These are phyloP conservation scores for Aspergillus sp. DNA, from an alignment of 2,329 filamentous ascomycete genomes.

Conservation along the genomic window DNA sequence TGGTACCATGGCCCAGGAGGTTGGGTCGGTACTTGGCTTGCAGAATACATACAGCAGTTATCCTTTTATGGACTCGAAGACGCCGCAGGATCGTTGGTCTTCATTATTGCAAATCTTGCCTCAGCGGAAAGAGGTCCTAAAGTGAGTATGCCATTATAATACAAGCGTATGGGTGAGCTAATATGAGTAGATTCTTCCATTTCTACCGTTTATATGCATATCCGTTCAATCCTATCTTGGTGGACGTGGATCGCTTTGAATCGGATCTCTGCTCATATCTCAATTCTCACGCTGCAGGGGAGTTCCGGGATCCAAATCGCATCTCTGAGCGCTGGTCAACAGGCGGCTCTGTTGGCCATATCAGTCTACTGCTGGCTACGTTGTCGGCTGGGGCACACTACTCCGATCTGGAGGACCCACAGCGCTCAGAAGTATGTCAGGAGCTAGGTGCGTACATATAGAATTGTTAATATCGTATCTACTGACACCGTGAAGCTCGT, in stretches of 20 bases:
- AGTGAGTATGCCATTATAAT: constrained; percentile 9
- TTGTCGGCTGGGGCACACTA: constrained; percentile 26
- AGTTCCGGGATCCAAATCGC: constrained; percentile 12
- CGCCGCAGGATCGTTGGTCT: constrained; percentile 20
- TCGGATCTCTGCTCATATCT: constrained; percentile 23
- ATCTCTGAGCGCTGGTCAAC: constrained; percentile 20
- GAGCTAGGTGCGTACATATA: constrained; percentile 14
- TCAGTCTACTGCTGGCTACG: constrained; percentile 24
- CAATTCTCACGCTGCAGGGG: constrained; percentile 17
- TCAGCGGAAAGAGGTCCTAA: constrained; percentile 19
- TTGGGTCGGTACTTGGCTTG: constrained; percentile 24
- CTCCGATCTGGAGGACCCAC: constrained; percentile 21
- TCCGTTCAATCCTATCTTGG: constrained; percentile 26
- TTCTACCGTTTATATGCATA: constrained; percentile 22
- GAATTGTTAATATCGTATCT: background rate
- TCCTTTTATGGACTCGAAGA: constrained; percentile 23
- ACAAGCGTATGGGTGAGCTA: background rate
- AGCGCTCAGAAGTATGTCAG: constrained; percentile 18
- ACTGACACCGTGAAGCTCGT: constrained; percentile 12
- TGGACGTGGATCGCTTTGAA: constrained; percentile 26
- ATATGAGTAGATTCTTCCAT: constrained; percentile 21
- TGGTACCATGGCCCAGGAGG: constrained; percentile 20
- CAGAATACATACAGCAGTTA: constrained; percentile 26
- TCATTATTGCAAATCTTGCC: constrained; percentile 19
- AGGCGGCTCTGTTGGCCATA: constrained; percentile 19